Conservation (phyloP, 805 yeast species). For the Suhomyces prunicola region DNA sequence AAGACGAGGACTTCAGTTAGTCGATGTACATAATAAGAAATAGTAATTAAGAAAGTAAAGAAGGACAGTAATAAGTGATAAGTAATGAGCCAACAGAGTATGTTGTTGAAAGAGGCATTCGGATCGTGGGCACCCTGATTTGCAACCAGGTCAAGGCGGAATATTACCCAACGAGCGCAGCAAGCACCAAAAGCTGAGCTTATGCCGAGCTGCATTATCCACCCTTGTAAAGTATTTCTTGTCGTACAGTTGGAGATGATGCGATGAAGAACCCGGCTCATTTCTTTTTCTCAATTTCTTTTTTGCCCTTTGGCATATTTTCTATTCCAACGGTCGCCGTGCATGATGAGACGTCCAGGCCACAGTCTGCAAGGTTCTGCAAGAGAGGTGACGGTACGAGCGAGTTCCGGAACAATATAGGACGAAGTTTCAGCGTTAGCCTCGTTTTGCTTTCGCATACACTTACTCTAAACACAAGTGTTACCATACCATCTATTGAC, state of each 20-base stretch:
- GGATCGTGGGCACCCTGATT: not conserved
- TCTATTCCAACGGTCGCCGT: not conserved
- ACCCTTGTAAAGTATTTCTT: too few species aligned
- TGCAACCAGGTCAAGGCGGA: not conserved
- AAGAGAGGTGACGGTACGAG: not conserved
- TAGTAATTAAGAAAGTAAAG: not conserved
- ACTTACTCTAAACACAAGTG: too few species aligned
- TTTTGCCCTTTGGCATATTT: not conserved
- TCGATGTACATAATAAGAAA: not conserved
- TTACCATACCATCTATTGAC: too few species aligned
- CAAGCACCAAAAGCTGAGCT: not conserved
- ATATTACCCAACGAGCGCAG: not conserved
- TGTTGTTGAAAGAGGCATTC: not conserved
- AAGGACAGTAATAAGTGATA: not conserved
- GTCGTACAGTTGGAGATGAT: not conserved
- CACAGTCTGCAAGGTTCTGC: not conserved
- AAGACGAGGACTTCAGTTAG: slow-evolving; percentile 46
- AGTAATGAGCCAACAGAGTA: not conserved
- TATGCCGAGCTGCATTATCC: not conserved
- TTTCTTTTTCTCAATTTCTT: not conserved
- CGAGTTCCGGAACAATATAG: too few species aligned
- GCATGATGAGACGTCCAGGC: not conserved
- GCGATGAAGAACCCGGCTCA: not conserved
- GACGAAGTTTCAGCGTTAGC: too few species aligned
- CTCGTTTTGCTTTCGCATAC: too few species aligned